Evolutionary conservation across 306 rosid species (phyloP).

Genomic region (Leucaena leucocephala): DNA sequence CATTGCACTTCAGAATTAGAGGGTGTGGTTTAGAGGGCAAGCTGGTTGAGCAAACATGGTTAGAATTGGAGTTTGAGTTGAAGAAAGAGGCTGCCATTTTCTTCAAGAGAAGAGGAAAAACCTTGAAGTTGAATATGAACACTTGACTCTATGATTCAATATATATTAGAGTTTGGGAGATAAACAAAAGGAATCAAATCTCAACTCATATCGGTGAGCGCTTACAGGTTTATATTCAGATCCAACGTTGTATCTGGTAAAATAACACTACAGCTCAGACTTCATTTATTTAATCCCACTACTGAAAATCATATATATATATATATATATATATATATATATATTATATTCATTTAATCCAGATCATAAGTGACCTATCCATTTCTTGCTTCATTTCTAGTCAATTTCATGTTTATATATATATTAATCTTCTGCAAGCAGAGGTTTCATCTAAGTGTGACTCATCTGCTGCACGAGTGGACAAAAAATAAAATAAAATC

Average conservation of each 20-base stretch:
- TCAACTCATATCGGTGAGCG: slow-evolving; percentile 15
- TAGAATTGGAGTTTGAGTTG: slow-evolving; percentile 28
- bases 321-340: no score
- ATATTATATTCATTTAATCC: neutral
- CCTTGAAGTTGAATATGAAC: slow-evolving; percentile 1
- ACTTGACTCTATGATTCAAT: slow-evolving; percentile 14
- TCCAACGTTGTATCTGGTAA: neutral
- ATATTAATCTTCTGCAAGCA: no score
- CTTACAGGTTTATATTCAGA: neutral
- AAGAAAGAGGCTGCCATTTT: slow-evolving; percentile 32
- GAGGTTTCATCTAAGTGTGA: neutral
- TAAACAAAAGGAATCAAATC: slow-evolving; percentile 42
- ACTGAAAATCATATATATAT: neutral
- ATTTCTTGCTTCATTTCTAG: neutral
- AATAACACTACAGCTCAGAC: neutral
- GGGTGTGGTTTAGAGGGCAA: slow-evolving; percentile 46
- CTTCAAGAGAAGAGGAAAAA: slow-evolving; percentile 12
- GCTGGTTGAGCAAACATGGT: slow-evolving; percentile 27
- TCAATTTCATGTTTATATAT: neutral
- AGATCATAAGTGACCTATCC: neutral
- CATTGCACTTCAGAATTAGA: slow-evolving; percentile 33
- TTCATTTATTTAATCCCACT: neutral
- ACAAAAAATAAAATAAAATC: neutral
- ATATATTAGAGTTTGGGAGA: slow-evolving; percentile 41
- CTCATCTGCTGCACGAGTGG: neutral